Conservation (phyloP, 2,329 filamentous ascomycete species). For the Colletotrichum sojae region DNA sequence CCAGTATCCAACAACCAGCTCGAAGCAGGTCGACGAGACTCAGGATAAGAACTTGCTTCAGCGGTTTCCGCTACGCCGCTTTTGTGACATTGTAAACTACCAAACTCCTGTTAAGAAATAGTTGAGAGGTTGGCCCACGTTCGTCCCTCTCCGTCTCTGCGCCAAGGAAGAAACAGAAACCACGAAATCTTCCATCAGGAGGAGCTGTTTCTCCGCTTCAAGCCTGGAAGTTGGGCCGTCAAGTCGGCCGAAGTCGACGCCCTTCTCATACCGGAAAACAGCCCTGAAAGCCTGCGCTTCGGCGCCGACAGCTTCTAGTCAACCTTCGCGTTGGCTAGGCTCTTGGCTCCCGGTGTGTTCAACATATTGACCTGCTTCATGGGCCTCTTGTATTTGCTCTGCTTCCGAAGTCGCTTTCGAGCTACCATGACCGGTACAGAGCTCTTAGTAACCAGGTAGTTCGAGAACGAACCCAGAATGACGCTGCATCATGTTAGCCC, state of each 20-base stretch:
- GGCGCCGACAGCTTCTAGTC: conserved; percentile 64
- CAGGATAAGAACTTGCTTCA: not conserved
- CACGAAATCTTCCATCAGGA: not conserved
- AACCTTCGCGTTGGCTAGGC: conserved; percentile 80
- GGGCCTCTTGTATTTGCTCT: conserved; percentile 83
- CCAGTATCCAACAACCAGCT: not conserved
- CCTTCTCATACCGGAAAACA: conserved; percentile 3
- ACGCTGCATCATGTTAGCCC: conserved; percentile 73
- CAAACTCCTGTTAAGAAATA: not conserved
- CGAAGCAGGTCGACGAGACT: not conserved
- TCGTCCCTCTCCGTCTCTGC: not conserved
- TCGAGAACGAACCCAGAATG: conserved; percentile 94
- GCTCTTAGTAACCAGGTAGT: conserved; percentile 97
- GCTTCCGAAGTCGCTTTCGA: conserved; percentile 88
- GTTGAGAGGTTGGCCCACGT: conserved; percentile 1
- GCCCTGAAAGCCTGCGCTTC: conserved; percentile 28
- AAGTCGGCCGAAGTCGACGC: conserved; percentile 1
- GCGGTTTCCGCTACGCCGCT: conserved; percentile 24
- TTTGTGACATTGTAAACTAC: conserved; percentile 9
- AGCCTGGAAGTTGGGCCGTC: not conserved
- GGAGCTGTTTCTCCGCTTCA: conserved; percentile 17
- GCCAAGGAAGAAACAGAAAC: not conserved
- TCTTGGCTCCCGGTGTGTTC: conserved; percentile 75
- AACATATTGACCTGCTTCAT: conserved; percentile 87
- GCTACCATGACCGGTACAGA: conserved; percentile 99